A percentile compares a stretch with the other conserved stretches of the same genome.
phyloP scores from a whole-genome alignment of 768 basidiomycete genomes.

The Mycena floridula region DNA sequence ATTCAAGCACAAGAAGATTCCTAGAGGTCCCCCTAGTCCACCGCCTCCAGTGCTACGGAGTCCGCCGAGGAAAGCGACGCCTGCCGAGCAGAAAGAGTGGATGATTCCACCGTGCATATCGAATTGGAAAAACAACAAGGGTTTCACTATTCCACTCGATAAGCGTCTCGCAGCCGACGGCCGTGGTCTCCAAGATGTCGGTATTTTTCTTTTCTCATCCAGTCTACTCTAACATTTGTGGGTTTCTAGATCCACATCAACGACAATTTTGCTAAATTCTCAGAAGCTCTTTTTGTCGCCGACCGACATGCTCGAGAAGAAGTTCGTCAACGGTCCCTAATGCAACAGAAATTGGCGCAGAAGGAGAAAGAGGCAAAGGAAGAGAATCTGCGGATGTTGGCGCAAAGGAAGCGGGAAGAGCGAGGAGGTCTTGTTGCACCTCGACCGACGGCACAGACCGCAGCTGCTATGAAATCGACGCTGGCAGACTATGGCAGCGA shows the following conservation, averaged over 20 bases:
- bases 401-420: slow-evolving; percentile 94
- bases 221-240: neutral
- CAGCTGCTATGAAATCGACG: slow-evolving; percentile 67
- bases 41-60: slow-evolving; percentile 93
- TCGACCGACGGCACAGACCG: slow-evolving; percentile 60
- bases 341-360: slow-evolving; percentile 98
- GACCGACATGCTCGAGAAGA: slow-evolving; percentile 98
- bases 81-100: slow-evolving; percentile 99
- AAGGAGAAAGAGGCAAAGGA: slow-evolving; percentile 98
- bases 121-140: slow-evolving; percentile 99
- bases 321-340: slow-evolving; percentile 90
- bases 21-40: slow-evolving; percentile 91
- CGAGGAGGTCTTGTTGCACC: slow-evolving; percentile 67
- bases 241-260: slow-evolving; percentile 84
- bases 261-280: slow-evolving; percentile 98
- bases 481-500: slow-evolving; percentile 87
- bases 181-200: slow-evolving; percentile 94
- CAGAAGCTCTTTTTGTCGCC: slow-evolving; percentile 91
- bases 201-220: slow-evolving; percentile 20
- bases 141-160: slow-evolving; percentile 97
- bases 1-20: slow-evolving; percentile 99
- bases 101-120: slow-evolving; percentile 99
- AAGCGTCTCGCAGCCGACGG: slow-evolving; percentile 98
- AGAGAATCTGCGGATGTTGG: slow-evolving; percentile 88
- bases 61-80: slow-evolving; percentile 93